Base-by-base conservation (phyloP, 75 land plant species). In the Pinus taeda region DNA sequence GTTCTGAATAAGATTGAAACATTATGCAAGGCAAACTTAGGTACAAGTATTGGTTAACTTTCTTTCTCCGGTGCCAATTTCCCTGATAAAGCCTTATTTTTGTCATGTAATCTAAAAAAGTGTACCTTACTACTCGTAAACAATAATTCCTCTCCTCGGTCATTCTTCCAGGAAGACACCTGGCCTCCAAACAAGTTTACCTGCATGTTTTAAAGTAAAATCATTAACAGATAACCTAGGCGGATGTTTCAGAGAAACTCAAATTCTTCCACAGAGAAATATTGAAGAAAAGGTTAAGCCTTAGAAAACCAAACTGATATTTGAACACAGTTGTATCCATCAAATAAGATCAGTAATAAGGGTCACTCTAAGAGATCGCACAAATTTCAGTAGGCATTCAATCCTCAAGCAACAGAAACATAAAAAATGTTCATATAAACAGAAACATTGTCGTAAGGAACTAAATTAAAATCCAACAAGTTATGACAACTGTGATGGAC, bases 81-180 rank as follows among this genome's bases (percentile, higher is more conserved):
- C 20, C 21, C 71, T 69, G 53, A 42, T 69, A 69, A 39, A 69
- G 8, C 5, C n/a, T 69, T 20, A 8, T 3, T 37, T 69, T 42
- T 53, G 49, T 18, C 22, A 39, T 39, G n/a, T 8, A 42, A 37
- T 30, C 71, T 69, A 36, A 77, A 55, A 42, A 76, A 12, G 12
- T 53, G 30, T 18, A 90, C 97, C 91, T 94, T 95, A 75, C 88
- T 90, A 80, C 95, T 95, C 18, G 87, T 84, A 73, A 94, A 94
- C 4, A 94, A 80, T 9, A 94, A 86, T 81, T 94, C 97, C 63
- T 94, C 98, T 36, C 95, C 93, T 56, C 81, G 75, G 36, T 91
- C 95, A 85, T 93, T 95, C 78, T 89, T 89, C 98, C 98, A 95
- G 13, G 98, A 95, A 24, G 85, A 84, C 3, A 95, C 89, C 60